Base-by-base conservation (phyloP, 306 rosid species). In the Corylus americana region DNA sequence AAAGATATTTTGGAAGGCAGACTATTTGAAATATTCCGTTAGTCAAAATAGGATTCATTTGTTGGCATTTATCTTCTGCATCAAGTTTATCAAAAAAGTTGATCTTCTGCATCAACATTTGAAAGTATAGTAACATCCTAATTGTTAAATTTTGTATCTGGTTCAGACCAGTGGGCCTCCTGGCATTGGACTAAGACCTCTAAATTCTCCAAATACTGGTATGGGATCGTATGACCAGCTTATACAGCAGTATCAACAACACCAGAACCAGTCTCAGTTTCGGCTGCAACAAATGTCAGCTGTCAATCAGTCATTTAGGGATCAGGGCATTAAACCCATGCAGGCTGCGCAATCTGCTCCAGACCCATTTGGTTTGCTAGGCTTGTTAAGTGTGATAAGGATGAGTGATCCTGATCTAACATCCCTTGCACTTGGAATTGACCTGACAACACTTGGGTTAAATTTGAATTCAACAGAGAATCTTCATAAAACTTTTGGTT, bases 351-450 rank as follows among this genome's bases (percentile, higher is more conserved):
- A 96, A 81, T 84, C 97, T 44, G 73, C 87, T 49, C 91, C 94
- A 6, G 99, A 96, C 75, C 96, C 89, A 73, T 96, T 86, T 85
- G 97, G 99, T 63, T 87, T 96, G 86, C 97, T 96, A 82, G 99
- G 98, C 69, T 85, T 95, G 88, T 77, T 92, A 84, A 93, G 92
- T 82, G 97, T 96, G 29, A 91, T 96, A 88, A 88, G 93, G 92
- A 87, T 87, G 96, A 90, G 91, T 55, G 97, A 96, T 82, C 97
- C 97, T 78, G 97, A 91, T 79, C 87, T 95, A 62, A 89, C 98
- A 69, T 91, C 99, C 54, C 98, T 93, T 69, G 99, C 99, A 6
- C 94, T 93, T 74, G 99, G 99, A 81, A 90, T 96, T 80, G 98
- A 96, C 80, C 88, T 96, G 78, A 93, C 99, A 17, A 93, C 94